A percentile compares a stretch with the other conserved stretches of the same genome.
Conservation (phyloP, 345 rosid species). For the Populus deltoides region DNA sequence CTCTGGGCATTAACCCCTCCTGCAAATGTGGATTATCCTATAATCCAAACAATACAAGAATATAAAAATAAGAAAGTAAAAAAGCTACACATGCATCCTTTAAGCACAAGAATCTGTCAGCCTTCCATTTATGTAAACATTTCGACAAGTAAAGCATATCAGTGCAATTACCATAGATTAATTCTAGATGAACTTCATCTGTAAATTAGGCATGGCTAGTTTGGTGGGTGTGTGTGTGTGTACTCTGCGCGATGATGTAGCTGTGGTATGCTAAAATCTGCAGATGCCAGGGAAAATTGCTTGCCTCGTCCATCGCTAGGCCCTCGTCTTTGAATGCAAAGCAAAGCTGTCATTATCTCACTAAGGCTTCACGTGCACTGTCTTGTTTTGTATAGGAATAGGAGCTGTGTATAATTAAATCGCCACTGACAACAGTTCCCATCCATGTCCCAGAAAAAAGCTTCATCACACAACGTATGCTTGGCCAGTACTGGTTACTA, state of each 20-base stretch:
- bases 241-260: neutral
- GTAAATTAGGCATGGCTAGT: neutral
- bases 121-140: neutral
- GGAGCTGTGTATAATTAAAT: neutral
- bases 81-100: neutral
- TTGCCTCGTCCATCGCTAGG: neutral
- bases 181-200: neutral
- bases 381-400: neutral
- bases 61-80: neutral
- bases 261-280: neutral
- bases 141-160: neutral
- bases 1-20: too few species aligned
- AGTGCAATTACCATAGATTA: neutral
- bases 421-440: neutral
- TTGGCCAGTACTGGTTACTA: neutral
- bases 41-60: neutral
- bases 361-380: conserved; percentile 11
- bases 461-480: neutral
- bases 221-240: neutral
- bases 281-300: neutral
- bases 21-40: too few species aligned
- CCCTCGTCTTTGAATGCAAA: neutral
- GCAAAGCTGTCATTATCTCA: neutral
- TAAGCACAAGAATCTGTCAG: neutral
- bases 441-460: neutral